Evolutionary conservation across 2,329 filamentous ascomycete species (phyloP).

Genomic region (Trichoderma asperellum): DNA sequence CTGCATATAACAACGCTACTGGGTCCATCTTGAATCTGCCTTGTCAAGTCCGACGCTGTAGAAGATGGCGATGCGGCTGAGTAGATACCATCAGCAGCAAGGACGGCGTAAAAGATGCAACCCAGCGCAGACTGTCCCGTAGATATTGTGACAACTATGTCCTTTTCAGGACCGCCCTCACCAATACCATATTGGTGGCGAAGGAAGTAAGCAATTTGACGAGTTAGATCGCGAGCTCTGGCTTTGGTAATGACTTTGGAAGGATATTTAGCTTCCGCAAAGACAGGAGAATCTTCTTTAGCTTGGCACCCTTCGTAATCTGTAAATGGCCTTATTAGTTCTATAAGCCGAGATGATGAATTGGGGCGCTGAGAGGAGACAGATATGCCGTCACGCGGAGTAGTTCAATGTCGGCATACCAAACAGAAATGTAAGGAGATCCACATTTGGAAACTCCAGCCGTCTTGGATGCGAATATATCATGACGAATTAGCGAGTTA

Average conservation of each 20-base stretch:
- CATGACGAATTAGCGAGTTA: conserved; percentile 31
- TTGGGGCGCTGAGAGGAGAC: neutral
- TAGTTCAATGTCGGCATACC: conserved; percentile 39
- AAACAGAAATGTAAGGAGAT: conserved; percentile 50
- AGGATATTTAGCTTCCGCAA: conserved; percentile 61
- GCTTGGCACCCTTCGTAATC: conserved; percentile 43
- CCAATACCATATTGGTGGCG: conserved; percentile 58
- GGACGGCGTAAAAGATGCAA: conserved; percentile 57
- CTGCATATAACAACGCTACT: conserved; percentile 51
- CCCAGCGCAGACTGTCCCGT: conserved; percentile 60
- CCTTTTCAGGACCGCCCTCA: conserved; percentile 49
- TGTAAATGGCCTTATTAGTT: conserved; percentile 29
- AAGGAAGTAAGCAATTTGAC: conserved; percentile 59
- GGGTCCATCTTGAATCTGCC: conserved; percentile 47
- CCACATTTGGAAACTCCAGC: conserved; percentile 43
- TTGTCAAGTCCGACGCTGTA: conserved; percentile 55
- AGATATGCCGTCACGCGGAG: neutral
- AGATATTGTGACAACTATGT: conserved; percentile 61
- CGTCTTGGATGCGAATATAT: conserved; percentile 44
- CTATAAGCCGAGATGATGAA: neutral
- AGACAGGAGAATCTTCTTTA: conserved; percentile 56
- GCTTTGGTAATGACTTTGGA: conserved; percentile 57
- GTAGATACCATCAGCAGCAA: conserved; percentile 64
- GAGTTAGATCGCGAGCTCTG: conserved; percentile 51
- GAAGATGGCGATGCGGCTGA: conserved; percentile 57